Evolutionary conservation across 2,329 filamentous ascomycete species (phyloP), one percentile per base, ranked within the genome.

Genomic region (Microdochium trichocladiopsis): DNA sequence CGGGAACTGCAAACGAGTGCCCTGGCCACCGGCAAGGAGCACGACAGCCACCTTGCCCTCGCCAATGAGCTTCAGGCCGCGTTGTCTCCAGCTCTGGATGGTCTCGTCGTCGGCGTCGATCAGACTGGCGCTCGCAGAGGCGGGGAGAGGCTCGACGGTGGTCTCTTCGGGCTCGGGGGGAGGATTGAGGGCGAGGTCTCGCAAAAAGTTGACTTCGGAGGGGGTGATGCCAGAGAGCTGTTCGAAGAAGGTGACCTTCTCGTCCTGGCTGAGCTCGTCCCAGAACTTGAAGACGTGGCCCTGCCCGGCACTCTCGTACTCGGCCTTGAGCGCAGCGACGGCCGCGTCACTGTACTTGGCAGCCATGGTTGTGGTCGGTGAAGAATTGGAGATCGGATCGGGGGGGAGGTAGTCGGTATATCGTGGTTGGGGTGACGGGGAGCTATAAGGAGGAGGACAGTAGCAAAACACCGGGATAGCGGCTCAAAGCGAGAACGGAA

Each of bases 11-110:
- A 99, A 76, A 56, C 94, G 83, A 56, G 94, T 99, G 58, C 94
- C 94, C 75, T 99, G 94, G 31, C 94, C 94, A 66, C 94, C 94
- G 53, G 94, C 94, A 89, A 99, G 95, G 64, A 99, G 82, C 50
- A 99, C 90, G 18, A 99, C 94, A 28, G 84, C 79, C 37, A 95
- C 80, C 68, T 88, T 84, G 66, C 88, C 85, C 67, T 90, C 78
- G 49, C 84, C 76, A 54, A 95, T 80, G 37, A 93, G 87, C 66
- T 90, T 93, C 25, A 97, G 76, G 52, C 89, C 88, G 10, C 86
- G 77, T 56, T 87, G 75, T 71, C 96, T 94, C 92, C 93, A 99
- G 69, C 79, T 81, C 60, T 89, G 76, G 56, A 96, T 80, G 66
- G 95, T 86, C 54, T 84, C 81, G 50, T 84, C 70, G 62, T 88